Percentiles rank a stretch among this genome's conserved stretches.
Evolutionary conservation across 2,329 filamentous ascomycete species (phyloP).

Genomic region (Cephalotrichum gorgonifer): DNA sequence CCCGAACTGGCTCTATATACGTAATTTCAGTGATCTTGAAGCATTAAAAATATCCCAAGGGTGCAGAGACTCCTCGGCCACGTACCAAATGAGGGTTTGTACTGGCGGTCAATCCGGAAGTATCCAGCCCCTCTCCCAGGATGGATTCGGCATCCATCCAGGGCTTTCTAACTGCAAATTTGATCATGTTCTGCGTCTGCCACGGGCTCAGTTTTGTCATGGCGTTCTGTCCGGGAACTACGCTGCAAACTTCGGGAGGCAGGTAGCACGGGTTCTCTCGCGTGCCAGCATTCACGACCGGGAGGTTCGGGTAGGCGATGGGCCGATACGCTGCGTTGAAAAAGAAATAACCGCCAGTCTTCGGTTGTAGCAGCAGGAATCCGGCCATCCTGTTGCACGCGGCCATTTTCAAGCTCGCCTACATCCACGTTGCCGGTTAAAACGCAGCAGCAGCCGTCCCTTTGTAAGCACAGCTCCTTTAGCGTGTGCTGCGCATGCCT

Average conservation of each 20-base stretch:
- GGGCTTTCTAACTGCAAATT: conserved; percentile 59
- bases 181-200: conserved; percentile 61
- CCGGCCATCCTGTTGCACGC: too few species aligned
- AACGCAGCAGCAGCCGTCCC: too few species aligned
- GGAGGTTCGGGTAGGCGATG: conserved; percentile 25
- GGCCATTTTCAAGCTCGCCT: too few species aligned
- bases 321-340: conserved; percentile 20
- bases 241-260: conserved; percentile 54
- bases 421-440: too few species aligned
- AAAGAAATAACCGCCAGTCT: too few species aligned
- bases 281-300: conserved; percentile 58
- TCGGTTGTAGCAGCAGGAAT: too few species aligned
- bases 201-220: conserved; percentile 18
- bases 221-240: conserved; percentile 31
- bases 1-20: conserved; percentile 40
- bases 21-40: too few species aligned
- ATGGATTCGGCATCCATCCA: conserved; percentile 59
- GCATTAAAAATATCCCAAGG: background rate
- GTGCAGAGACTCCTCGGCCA: conserved; percentile 20
- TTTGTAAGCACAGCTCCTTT: too few species aligned
- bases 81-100: conserved; percentile 22
- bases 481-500: too few species aligned
- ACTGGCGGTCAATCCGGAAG: conserved; percentile 44
- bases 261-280: conserved; percentile 47
- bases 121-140: conserved; percentile 40